phyloP scores from a whole-genome alignment of 2,329 filamentous ascomycete species.

The Allantophomopsis lycopodina region DNA sequence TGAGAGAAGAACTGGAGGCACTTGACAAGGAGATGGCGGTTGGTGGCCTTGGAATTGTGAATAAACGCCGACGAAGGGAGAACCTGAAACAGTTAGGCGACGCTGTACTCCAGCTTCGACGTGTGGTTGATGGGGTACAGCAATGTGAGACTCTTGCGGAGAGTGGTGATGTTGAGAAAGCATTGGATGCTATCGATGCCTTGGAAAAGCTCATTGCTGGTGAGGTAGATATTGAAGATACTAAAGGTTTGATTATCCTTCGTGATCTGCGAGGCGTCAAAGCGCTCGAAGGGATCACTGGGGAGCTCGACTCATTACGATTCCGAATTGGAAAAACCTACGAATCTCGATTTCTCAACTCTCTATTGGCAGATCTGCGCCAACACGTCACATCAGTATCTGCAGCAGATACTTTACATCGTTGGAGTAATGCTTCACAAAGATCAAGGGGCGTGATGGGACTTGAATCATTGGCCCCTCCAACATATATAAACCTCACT shows the following conservation, averaged over 20 bases:
- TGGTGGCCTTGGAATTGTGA: constrained; percentile 72
- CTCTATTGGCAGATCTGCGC: constrained; percentile 67
- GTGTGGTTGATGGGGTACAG: constrained; percentile 62
- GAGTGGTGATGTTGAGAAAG: constrained; percentile 67
- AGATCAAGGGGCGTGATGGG: constrained; percentile 55
- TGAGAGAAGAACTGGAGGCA: constrained; percentile 66
- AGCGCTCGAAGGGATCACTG: constrained; percentile 66
- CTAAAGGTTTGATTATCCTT: constrained; percentile 20
- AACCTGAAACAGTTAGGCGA: constrained; percentile 75
- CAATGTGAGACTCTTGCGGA: constrained; percentile 74
- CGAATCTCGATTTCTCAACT: constrained; percentile 65
- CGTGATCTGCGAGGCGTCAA: constrained; percentile 65
- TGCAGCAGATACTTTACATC: constrained; percentile 58
- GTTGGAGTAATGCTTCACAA: constrained; percentile 71
- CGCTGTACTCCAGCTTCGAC: constrained; percentile 69
- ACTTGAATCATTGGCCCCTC: constrained; percentile 54
- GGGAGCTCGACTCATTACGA: constrained; percentile 63
- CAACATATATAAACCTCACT: constrained; percentile 65
- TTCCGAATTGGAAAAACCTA: constrained; percentile 78
- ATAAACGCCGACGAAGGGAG: constrained; percentile 67
- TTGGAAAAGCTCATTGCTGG: constrained; percentile 74
- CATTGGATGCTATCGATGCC: constrained; percentile 62
- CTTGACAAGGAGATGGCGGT: constrained; percentile 81
- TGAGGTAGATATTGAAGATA: constrained; percentile 27
- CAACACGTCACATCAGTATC: constrained; percentile 67